These are phyloP conservation scores for Linnemannia exigua DNA, from an alignment of 192 early-diverging fungal genomes.

Conservation along the genomic window DNA sequence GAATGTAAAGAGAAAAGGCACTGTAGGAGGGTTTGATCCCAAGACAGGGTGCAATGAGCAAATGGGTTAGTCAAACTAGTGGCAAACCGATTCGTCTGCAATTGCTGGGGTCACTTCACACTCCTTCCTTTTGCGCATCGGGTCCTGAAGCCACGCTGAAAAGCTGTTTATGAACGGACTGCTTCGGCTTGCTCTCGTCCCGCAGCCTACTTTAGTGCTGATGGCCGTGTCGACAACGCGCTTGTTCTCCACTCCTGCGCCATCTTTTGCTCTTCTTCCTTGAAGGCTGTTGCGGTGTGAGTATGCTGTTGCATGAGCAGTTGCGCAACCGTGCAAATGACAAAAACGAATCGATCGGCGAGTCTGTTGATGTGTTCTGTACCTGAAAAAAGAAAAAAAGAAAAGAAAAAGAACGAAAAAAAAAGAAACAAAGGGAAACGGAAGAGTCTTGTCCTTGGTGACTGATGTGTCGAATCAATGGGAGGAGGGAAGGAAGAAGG, in stretches of 20 bases:
- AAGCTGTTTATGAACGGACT: no score
- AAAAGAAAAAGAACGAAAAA: neutral
- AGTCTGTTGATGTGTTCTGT: slow-evolving; percentile 15
- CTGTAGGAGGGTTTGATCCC: slow-evolving; percentile 6
- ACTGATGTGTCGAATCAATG: slow-evolving; percentile 21
- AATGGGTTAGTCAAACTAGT: neutral
- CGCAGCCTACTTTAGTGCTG: no score
- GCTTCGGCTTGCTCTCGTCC: no score
- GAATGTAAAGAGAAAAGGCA: slow-evolving; percentile 1
- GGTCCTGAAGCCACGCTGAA: neutral
- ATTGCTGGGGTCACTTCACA: neutral
- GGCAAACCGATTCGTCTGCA: neutral
- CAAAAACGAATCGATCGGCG: slow-evolving; percentile 18
- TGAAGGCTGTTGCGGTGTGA: no score
- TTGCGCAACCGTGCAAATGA: neutral
- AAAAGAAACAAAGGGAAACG: slow-evolving; percentile 13
- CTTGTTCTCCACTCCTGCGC: no score
- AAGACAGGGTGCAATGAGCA: neutral
- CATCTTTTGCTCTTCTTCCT: no score
- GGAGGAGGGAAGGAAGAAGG: slow-evolving; percentile 22
- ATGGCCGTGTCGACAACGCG: no score
- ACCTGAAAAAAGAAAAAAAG: slow-evolving; percentile 11
- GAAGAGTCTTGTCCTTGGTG: neutral
- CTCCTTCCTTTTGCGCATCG: neutral
- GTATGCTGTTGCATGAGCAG: no score